Evolutionary conservation across 306 rosid genomes (phyloP).

Genomic region (Rosa chinensis): DNA sequence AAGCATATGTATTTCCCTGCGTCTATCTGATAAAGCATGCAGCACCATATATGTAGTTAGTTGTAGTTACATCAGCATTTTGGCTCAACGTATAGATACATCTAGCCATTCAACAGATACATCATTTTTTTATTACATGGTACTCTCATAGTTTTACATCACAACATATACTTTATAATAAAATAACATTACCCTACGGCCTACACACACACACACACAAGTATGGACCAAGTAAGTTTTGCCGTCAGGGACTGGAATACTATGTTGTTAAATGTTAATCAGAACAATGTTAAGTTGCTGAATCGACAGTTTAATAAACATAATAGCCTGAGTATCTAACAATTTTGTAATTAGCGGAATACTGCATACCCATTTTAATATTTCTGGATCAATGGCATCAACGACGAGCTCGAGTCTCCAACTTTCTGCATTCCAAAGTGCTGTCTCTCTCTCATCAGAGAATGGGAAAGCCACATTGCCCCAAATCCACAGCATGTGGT

Average conservation of each 20-base stretch:
- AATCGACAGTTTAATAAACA: not conserved
- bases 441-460: conserved; percentile 61
- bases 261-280: not conserved
- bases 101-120: not conserved
- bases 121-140: not conserved
- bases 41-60: not conserved
- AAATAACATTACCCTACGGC: not conserved
- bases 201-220: too few species aligned
- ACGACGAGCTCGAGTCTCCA: conserved; percentile 74
- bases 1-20: conserved; percentile 54
- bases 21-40: conserved; percentile 41
- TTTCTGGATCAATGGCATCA: conserved; percentile 51
- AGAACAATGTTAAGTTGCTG: not conserved
- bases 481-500: conserved; percentile 88
- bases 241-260: not conserved
- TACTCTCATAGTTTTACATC: not conserved
- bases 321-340: not conserved
- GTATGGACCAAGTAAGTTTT: not conserved
- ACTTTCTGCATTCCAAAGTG: conserved; percentile 59
- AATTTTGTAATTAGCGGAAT: not conserved
- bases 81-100: not conserved
- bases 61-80: not conserved
- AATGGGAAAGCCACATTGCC: conserved; percentile 77
- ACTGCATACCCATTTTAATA: conserved; percentile 51
- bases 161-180: not conserved